These are phyloP conservation scores for Ustilago cynodontis DNA, from an alignment of 1,284 basidiomycete species.

Conservation along the genomic window DNA sequence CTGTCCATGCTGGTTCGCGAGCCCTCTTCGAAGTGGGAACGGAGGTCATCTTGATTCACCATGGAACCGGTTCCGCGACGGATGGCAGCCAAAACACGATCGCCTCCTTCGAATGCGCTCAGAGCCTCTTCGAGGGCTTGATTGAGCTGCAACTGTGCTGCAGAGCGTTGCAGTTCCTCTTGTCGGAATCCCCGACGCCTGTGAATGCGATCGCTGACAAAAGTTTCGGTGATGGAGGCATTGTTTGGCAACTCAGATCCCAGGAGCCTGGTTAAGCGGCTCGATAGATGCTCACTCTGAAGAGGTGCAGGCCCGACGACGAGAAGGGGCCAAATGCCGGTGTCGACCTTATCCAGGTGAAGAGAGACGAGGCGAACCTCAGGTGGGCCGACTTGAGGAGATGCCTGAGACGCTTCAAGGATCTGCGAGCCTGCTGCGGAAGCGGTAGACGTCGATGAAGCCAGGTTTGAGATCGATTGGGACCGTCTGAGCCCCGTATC, in stretches of 20 bases:
- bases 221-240: slow-evolving; percentile 19
- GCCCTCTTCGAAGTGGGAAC: slow-evolving; percentile 1
- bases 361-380: slow-evolving; percentile 51
- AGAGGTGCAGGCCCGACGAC: slow-evolving; percentile 52
- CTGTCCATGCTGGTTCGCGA: slow-evolving; percentile 34
- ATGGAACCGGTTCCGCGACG: slow-evolving; percentile 13
- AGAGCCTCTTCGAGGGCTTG: slow-evolving; percentile 50
- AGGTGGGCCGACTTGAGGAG: slow-evolving; percentile 23
- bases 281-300: slow-evolving; percentile 15
- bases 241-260: slow-evolving; percentile 27
- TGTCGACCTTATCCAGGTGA: slow-evolving; percentile 52
- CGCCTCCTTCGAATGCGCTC: slow-evolving; percentile 32
- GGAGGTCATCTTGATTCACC: background rate
- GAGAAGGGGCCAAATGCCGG: slow-evolving; percentile 55
- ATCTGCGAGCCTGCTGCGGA: background rate
- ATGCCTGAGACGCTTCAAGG: background rate
- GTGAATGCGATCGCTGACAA: slow-evolving; percentile 24
- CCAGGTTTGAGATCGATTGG: slow-evolving; percentile 24
- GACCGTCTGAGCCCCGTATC: slow-evolving; percentile 20
- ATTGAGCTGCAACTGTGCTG: slow-evolving; percentile 47
- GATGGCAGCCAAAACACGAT: slow-evolving; percentile 37
- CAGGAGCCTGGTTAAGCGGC: slow-evolving; percentile 18
- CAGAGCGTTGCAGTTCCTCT: slow-evolving; percentile 23
- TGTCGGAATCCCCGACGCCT: slow-evolving; percentile 14
- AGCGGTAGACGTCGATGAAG: background rate